Evolutionary conservation across 768 basidiomycete genomes (phyloP).

Genomic region (Phanerochaete sordida): DNA sequence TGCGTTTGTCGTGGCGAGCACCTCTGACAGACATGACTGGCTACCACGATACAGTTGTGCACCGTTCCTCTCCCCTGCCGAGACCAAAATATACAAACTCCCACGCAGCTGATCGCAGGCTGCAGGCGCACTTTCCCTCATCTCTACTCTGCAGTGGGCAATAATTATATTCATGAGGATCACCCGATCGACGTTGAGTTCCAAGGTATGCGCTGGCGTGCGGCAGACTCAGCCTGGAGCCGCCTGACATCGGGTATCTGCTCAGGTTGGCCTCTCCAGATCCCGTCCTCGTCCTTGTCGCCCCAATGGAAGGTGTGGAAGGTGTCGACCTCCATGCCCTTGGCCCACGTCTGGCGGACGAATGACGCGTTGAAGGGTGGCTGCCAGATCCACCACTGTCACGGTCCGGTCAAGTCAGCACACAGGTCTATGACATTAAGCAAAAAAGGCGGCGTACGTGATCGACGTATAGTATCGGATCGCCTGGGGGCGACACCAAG

Average conservation of each 20-base stretch:
- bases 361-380: slow-evolving; percentile 44
- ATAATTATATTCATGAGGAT: background rate
- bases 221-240: slow-evolving; percentile 36
- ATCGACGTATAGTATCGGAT: slow-evolving; percentile 44
- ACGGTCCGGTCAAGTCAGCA: background rate
- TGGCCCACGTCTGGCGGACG: slow-evolving; percentile 42
- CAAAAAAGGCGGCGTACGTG: slow-evolving; percentile 32
- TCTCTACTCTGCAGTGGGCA: too few species aligned
- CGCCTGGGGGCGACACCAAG: slow-evolving; percentile 34
- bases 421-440: background rate
- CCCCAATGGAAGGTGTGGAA: slow-evolving; percentile 53
- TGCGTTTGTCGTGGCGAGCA: too few species aligned
- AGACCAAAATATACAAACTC: too few species aligned
- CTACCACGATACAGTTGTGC: too few species aligned
- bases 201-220: slow-evolving; percentile 28
- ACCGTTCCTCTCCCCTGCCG: too few species aligned
- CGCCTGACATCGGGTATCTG: slow-evolving; percentile 35
- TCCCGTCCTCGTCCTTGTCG: slow-evolving; percentile 30
- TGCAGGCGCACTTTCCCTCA: too few species aligned
- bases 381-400: slow-evolving; percentile 45
- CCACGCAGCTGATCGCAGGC: too few species aligned
- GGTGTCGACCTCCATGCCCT: slow-evolving; percentile 47
- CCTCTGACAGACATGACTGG: too few species aligned
- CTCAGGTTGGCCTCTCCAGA: slow-evolving; percentile 32
- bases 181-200: background rate